Evolutionary conservation across 78 protist species (phyloP), one percentile per base, ranked within the genome.

Genomic region (Planoprotostelium fungivorum): DNA sequence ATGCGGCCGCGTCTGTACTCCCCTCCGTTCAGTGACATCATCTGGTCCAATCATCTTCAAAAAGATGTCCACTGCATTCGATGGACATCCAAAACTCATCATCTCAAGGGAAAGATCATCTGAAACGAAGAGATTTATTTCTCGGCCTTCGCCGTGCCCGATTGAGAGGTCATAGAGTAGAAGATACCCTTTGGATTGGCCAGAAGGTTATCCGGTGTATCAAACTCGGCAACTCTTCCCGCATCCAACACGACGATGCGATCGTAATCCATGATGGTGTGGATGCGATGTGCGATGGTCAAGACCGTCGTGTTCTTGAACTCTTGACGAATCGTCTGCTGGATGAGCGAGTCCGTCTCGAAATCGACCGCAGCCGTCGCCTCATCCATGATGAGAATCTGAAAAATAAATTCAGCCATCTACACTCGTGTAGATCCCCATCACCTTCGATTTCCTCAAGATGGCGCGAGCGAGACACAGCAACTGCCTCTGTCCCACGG

Each of bases 391-490:
- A 97, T 86, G 34, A 97, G 84, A 34, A 97, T 84, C 29, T 51
- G 73, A 51, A 16, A 16, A n/a, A 73, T 73, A 73, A 29, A 73
- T 73, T 73, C 35, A 29, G 29, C 29, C 35, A 73, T 29, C 35
- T 73, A 29, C 29, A 73, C 29, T 73, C 84, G 73, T 51, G 73
- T 51, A 85, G 36, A 85, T 37, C 16, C 36, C 37, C 87, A 85
- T 37, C 16, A 85, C 87, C 89, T 90, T 95, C 9, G 98, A 37
- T 23, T 85, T 87, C 29, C 96, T 84, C 35, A 97, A 90, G 36
- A 98, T 37, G 28, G 99, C 99, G 28, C 99, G 92, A 0, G 96
- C 98, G n/a, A 98, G 29, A 89, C 99, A 98, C 16, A 98, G 35
- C 37, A 98, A 94, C 94, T 98, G 99, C 0, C 97, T 91, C 89